A percentile compares a stretch with the other conserved stretches of the same genome.
These are phyloP conservation scores for Colletotrichum endophyticum DNA, from an alignment of 2,329 filamentous ascomycete genomes.

Conservation along the genomic window DNA sequence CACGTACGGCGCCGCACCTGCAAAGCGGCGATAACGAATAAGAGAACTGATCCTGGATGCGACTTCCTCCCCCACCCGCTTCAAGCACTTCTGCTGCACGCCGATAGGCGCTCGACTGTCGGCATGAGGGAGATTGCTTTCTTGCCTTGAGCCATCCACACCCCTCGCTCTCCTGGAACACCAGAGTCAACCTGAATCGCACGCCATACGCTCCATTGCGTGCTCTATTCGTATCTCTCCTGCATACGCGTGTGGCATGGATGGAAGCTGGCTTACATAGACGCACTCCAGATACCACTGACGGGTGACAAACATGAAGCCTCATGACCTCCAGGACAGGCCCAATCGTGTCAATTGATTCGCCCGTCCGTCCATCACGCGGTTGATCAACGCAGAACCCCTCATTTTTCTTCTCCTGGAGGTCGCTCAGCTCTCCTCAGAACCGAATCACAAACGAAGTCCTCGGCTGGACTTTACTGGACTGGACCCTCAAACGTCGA, in stretches of 20 bases:
- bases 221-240: neutral
- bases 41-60: neutral
- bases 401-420: neutral
- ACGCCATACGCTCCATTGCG: neutral
- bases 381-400: neutral
- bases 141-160: neutral
- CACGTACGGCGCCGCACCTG: neutral
- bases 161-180: neutral
- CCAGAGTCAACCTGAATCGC: neutral
- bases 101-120: neutral
- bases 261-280: neutral
- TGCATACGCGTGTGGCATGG: neutral
- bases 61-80: neutral
- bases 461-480: neutral
- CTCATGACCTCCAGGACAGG: constrained; percentile 1
- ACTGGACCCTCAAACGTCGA: neutral
- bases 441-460: neutral
- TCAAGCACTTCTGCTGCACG: neutral
- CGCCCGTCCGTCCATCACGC: neutral
- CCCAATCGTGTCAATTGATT: neutral
- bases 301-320: neutral
- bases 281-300: neutral
- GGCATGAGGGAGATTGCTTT: neutral
- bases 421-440: neutral
- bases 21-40: neutral